phyloP scores from a whole-genome alignment of 352 stramenopile genomes.

The Pythium dissotocum region DNA sequence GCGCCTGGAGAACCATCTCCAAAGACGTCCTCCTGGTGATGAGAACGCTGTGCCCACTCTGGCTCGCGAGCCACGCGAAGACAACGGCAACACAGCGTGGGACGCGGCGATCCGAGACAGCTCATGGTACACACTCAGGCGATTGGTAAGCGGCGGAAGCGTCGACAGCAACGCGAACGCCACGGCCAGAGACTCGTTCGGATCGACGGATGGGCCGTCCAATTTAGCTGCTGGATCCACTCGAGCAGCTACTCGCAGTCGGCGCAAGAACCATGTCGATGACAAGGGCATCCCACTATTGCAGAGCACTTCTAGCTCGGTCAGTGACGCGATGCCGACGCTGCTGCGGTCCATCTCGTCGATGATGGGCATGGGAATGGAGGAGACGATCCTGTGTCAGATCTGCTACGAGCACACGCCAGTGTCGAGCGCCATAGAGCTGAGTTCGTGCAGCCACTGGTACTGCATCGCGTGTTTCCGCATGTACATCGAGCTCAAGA shows the following conservation, averaged over 20 bases:
- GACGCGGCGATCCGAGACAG: slow-evolving; percentile 1
- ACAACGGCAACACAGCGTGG: not conserved
- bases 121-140: slow-evolving; percentile 2
- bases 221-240: not conserved
- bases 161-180: not conserved
- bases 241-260: not conserved
- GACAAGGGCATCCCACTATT: slow-evolving; percentile 17
- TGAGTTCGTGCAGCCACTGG: slow-evolving; percentile 50
- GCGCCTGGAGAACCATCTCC: slow-evolving; percentile 9
- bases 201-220: not conserved
- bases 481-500: slow-evolving; percentile 73
- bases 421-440: slow-evolving; percentile 34
- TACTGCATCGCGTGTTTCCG: slow-evolving; percentile 67
- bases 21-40: not conserved
- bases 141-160: slow-evolving; percentile 6
- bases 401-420: slow-evolving; percentile 75
- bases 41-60: not conserved
- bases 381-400: slow-evolving; percentile 76
- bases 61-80: not conserved
- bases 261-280: not conserved
- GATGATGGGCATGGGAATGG: slow-evolving; percentile 49
- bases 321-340: slow-evolving; percentile 17
- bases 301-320: slow-evolving; percentile 16
- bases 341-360: slow-evolving; percentile 19
- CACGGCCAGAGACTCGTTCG: not conserved